Evolutionary conservation across 2,329 filamentous ascomycete genomes (phyloP).

Genomic region (Apiospora kogelbergensis): DNA sequence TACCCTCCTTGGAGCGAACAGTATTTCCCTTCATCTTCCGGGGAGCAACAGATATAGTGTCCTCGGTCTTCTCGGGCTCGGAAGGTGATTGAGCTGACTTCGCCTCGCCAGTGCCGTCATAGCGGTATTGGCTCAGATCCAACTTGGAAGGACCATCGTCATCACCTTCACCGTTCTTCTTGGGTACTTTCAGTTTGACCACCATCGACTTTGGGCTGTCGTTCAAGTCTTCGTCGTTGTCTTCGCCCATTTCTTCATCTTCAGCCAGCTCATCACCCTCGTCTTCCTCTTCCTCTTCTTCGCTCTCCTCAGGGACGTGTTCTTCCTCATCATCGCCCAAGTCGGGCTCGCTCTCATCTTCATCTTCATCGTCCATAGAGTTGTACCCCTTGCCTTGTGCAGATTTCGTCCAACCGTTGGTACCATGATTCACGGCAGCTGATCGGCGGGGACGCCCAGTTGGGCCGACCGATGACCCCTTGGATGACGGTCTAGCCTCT

Average conservation of each 20-base stretch:
- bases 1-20: slow-evolving; percentile 24
- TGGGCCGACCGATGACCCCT: slow-evolving; percentile 41
- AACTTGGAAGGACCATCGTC: slow-evolving; percentile 30
- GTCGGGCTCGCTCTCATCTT: slow-evolving; percentile 35
- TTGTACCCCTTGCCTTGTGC: slow-evolving; percentile 52
- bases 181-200: slow-evolving; percentile 64
- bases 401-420: slow-evolving; percentile 46
- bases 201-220: slow-evolving; percentile 61
- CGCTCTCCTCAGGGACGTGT: slow-evolving; percentile 60
- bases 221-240: slow-evolving; percentile 53
- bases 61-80: slow-evolving; percentile 26
- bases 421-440: slow-evolving; percentile 48
- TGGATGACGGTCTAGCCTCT: slow-evolving; percentile 28
- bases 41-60: slow-evolving; percentile 30
- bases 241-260: slow-evolving; percentile 43
- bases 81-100: neutral
- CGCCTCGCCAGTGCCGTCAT: slow-evolving; percentile 20
- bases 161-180: slow-evolving; percentile 38
- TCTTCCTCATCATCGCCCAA: slow-evolving; percentile 70
- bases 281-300: slow-evolving; percentile 54
- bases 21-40: slow-evolving; percentile 12
- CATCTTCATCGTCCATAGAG: slow-evolving; percentile 51
- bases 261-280: slow-evolving; percentile 38
- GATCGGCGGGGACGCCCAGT: slow-evolving; percentile 51
- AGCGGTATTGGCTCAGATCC: slow-evolving; percentile 31